Base-by-base conservation (phyloP, 2,329 filamentous ascomycete genomes). In the Reticulascus tulasneorum region DNA sequence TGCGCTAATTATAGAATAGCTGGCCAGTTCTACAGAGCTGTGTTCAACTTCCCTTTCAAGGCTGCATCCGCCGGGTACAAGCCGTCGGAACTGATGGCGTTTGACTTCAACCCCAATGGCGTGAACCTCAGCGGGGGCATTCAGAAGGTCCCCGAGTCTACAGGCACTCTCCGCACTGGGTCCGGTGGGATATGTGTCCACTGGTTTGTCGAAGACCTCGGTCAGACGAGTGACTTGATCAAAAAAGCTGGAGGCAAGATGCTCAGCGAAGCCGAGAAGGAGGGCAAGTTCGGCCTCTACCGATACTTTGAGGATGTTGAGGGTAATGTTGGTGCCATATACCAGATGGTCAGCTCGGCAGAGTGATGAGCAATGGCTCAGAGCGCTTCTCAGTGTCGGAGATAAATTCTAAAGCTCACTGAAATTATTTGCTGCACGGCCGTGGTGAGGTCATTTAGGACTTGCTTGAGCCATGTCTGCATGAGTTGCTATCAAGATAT, bases 291-390 rank as follows among this genome's bases (percentile, higher is more conserved):
- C 33, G 55, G 54, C 2, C 17, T 54, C 20, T 55, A 49, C 16
- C 47, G 55, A 3, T 56, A 49, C 35, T 59, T 59, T 35, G 45
- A 55, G 28, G 55, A 59, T 26, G 54, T 52, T 2, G 55, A 59
- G 36, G 55, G 55, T 9, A 55, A 48, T 21, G 38, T 56, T 29
- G 54, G 55, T 3, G 46, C 47, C 3, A 46, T 55, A n/a, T 58
- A 59, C 23, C 50, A 56, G 35, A 45, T 55, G 38, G 49, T 41
- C 26, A 9, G 16, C 12, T 33, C 23, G 13, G n/a, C n/a, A n/a
- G n/a, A n/a, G n/a, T n/a, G n/a, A n/a, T n/a, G n/a, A n/a, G n/a
- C n/a, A n/a, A n/a, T n/a, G n/a, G n/a, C n/a, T n/a, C n/a, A n/a
- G n/a, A n/a, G n/a, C n/a, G n/a, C n/a, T n/a, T n/a, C n/a, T n/a